These are phyloP conservation scores for Trichoderma koningii DNA, from an alignment of 2,329 filamentous ascomycete species.

Conservation along the genomic window DNA sequence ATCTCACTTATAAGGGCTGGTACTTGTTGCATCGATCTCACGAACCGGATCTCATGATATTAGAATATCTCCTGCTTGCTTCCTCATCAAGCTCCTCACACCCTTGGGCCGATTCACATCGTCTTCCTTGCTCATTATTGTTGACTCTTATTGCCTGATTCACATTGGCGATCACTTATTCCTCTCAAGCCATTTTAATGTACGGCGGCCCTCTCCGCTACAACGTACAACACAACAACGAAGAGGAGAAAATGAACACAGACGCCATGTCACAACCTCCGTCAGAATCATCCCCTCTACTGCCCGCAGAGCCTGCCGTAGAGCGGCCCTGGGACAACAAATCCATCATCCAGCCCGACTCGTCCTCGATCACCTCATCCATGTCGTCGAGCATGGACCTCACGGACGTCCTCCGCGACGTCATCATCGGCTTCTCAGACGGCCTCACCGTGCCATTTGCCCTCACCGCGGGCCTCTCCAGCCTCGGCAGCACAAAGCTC, in stretches of 20 bases:
- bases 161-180: not conserved
- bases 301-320: slow-evolving; percentile 37
- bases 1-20: slow-evolving; percentile 2
- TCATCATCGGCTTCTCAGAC: slow-evolving; percentile 76
- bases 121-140: not conserved
- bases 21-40: not conserved
- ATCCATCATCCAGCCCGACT: slow-evolving; percentile 29
- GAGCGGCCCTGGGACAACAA: slow-evolving; percentile 37
- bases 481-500: slow-evolving; percentile 63
- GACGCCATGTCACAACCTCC: slow-evolving; percentile 32
- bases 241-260: not conserved
- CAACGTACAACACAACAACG: not conserved
- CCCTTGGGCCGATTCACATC: not conserved
- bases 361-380: slow-evolving; percentile 32
- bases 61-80: slow-evolving; percentile 20
- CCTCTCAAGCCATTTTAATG: not conserved
- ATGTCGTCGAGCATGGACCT: slow-evolving; percentile 38
- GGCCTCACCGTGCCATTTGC: slow-evolving; percentile 80
- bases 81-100: not conserved
- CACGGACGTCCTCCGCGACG: slow-evolving; percentile 57
- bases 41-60: slow-evolving; percentile 18
- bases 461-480: slow-evolving; percentile 71
- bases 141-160: not conserved
- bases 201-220: not conserved
- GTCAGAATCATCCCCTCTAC: slow-evolving; percentile 40